These are phyloP conservation scores for Lavandula angustifolia DNA, from an alignment of 257 asterid genomes.

Conservation along the genomic window DNA sequence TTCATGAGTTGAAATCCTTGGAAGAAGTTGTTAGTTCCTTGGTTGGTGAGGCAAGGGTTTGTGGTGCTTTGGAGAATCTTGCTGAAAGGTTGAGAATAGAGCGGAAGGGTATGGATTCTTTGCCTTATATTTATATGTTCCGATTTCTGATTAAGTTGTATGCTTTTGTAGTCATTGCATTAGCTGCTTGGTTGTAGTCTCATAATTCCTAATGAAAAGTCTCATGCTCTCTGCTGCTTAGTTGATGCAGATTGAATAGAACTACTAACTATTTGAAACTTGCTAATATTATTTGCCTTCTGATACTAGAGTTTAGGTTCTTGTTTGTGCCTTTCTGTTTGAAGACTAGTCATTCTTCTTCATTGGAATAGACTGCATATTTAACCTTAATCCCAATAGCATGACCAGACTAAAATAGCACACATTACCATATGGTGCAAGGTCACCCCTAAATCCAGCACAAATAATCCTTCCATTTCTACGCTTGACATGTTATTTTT, in stretches of 20 bases:
- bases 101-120: constrained; percentile 43
- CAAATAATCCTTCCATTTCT: not conserved
- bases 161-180: not conserved
- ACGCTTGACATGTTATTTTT: not conserved
- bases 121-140: not conserved
- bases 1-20: constrained; percentile 58
- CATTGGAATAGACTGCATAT: not conserved
- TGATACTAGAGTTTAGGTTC: not conserved
- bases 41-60: constrained; percentile 71
- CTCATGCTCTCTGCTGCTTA: not conserved
- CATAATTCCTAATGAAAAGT: not conserved
- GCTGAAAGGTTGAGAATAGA: constrained; percentile 46
- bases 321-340: constrained; percentile 11
- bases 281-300: not conserved
- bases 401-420: not conserved
- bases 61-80: constrained; percentile 62
- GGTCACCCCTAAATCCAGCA: no score
- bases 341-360: not conserved
- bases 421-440: not conserved
- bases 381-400: not conserved
- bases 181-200: not conserved
- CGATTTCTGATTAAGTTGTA: constrained; percentile 13
- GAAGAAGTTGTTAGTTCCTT: constrained; percentile 57
- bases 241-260: not conserved
- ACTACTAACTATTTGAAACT: not conserved